Base-by-base conservation (phyloP, 371 early-diverging fungal genomes). In the Rhizomucor pusillus region DNA sequence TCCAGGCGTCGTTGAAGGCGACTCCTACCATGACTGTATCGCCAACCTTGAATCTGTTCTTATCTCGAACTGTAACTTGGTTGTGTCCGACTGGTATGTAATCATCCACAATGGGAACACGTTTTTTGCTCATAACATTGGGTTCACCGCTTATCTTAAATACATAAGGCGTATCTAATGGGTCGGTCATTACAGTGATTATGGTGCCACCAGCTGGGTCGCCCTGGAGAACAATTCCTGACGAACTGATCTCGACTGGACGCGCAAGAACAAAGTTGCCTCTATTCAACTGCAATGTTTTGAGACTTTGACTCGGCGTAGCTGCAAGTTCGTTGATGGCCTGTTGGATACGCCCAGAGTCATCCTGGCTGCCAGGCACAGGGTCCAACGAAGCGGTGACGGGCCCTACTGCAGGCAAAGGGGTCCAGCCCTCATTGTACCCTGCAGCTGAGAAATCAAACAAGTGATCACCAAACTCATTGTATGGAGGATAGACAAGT, bases 381-480 rank as follows among this genome's bases (percentile, higher is more conserved):
- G 75, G 73, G 11, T 46, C 54, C 11, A 76, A 49, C 0, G 39
- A 36, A 19, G 63, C 56, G 0, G 62, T 35, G 0, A 66, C 60
- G 10, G 63, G 65, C 2, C 72, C 40, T 19, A 61, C 48, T 4
- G 47, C 34, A 0, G 50, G 33, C 0, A 76, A 18, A 3, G 59
- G 59, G 2, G 66, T 66, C 54, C 67, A 62, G 3, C 80, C 80
- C 51, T 74, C 73, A 48, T 71, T 69, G 65, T 72, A 79, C 0
- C 76, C 76, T 5, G 66, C 80, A 54, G 66, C 66, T 14, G 75
- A 76, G 50, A 79, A 79, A 44, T 79, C 76, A 47, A 74, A 54
- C 5, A 79, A 55, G 22, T 67, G 68, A 44, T 79, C 80, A 9
- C 74, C 73, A 11, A 66, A 50, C 19, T 57, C 60, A 40, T 74